phyloP scores from a whole-genome alignment of 164 flowering plant species.

The Kingdonia uniflora region DNA sequence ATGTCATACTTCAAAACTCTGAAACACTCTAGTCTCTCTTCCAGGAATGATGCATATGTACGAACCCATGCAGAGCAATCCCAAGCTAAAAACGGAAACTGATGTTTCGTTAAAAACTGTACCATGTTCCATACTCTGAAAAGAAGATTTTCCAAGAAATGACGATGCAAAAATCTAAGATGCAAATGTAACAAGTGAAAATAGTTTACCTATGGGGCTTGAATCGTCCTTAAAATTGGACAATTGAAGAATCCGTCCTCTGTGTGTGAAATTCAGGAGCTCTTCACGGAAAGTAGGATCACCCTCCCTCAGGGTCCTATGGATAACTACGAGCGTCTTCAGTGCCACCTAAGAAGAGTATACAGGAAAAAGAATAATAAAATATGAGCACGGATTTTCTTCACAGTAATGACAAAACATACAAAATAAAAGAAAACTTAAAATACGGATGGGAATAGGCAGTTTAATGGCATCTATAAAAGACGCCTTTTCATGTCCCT shows the following conservation, averaged over 20 bases:
- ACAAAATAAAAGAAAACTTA: no score
- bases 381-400: neutral
- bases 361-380: neutral
- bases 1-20: conserved; percentile 84
- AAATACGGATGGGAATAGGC: no score
- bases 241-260: conserved; percentile 73
- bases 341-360: conserved; percentile 66
- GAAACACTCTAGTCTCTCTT: conserved; percentile 92
- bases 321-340: conserved; percentile 85
- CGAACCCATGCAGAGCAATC: conserved; percentile 99
- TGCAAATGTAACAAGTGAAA: neutral
- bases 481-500: no score
- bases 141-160: no score
- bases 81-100: conserved; percentile 60
- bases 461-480: no score
- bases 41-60: conserved; percentile 84
- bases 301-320: conserved; percentile 83
- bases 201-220: conserved; percentile 71
- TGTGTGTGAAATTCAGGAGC: conserved; percentile 66
- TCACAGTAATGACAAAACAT: neutral
- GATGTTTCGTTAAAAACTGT: neutral
- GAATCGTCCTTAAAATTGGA: conserved; percentile 98
- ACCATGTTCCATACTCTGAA: no score
- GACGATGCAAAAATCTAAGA: no score
- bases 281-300: conserved; percentile 96